Evolutionary conservation across 2,329 filamentous ascomycete species (phyloP), one percentile per base, ranked within the genome.

Genomic region (Colletotrichum sp.): DNA sequence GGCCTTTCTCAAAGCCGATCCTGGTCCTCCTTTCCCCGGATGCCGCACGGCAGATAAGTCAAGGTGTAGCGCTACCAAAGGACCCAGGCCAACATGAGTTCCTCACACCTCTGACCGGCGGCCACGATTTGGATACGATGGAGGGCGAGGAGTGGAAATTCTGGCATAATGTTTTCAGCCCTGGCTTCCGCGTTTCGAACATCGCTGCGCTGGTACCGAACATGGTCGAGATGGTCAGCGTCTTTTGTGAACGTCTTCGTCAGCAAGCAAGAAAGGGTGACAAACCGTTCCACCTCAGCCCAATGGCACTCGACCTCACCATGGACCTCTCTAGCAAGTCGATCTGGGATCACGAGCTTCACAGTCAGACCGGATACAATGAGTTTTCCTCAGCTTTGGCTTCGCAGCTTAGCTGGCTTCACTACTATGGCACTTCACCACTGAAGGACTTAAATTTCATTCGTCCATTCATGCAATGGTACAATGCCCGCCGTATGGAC

Each of bases 141-240:
- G 80, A 83, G 16, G 82, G 82, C 1, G 71, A 62, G 9, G 74
- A 76, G 47, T 81, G 78, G 68, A 76, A 77, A 18, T 38, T 78
- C 5, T 84, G 82, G 79, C 81, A 61, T 74, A 77, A 75, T 59
- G 68, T 79, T 33, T 80, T 85, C 34, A 84, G 78, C 33, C 83
- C 81, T 1, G 82, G 80, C 4, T 85, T 85, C 68, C 83, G 82
- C 57, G 76, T 79, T 33, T 78, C 82, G 55, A 84, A 82, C 57
- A 72, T 85, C 67, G 78, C 76, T 6, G 80, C 80, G 4, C 77
- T 82, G 57, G 77, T 84, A 2, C 82, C 83, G 4, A 82, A 81
- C n/a, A 78, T 85, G 15, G 67, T 85, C 4, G 80, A 84, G 43
- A 83, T 86, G 68, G 80, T 81, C 0, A 78, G 78, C 8, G 80